phyloP scores from a whole-genome alignment of 2,329 filamentous ascomycete genomes.

The Calycina herbarum region DNA sequence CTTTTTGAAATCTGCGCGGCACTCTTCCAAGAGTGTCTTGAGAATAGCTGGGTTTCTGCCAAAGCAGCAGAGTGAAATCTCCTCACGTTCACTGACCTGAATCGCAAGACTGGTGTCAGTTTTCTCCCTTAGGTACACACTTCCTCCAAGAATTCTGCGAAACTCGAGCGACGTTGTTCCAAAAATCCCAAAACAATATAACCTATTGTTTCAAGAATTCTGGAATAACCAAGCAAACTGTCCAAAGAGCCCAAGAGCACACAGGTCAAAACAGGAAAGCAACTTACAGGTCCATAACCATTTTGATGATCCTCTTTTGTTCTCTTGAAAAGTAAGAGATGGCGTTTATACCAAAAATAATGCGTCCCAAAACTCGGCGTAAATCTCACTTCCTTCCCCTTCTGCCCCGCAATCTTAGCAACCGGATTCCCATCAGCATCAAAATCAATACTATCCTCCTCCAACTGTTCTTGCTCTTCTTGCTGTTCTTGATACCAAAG shows the following conservation, averaged over 20 bases:
- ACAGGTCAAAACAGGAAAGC: not conserved
- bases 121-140: conserved; percentile 32
- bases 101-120: not conserved
- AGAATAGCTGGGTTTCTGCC: conserved; percentile 60
- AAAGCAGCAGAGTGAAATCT: conserved; percentile 61
- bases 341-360: conserved; percentile 66
- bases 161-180: not conserved
- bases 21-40: conserved; percentile 62
- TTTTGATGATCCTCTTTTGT: conserved; percentile 48
- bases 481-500: conserved; percentile 46
- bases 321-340: conserved; percentile 58
- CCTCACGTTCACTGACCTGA: conserved; percentile 52
- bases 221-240: not conserved
- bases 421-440: conserved; percentile 31
- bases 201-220: not conserved
- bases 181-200: too few species aligned
- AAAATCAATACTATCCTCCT: conserved; percentile 34
- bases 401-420: conserved; percentile 39
- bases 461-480: conserved; percentile 49
- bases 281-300: conserved; percentile 24
- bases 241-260: too few species aligned
- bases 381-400: conserved; percentile 49
- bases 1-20: conserved; percentile 54
- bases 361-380: conserved; percentile 68
- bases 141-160: not conserved